Percentiles rank a stretch among this genome's conserved stretches.
These are phyloP conservation scores for Saururus chinensis DNA, from an alignment of 164 flowering plant genomes.

Conservation along the genomic window DNA sequence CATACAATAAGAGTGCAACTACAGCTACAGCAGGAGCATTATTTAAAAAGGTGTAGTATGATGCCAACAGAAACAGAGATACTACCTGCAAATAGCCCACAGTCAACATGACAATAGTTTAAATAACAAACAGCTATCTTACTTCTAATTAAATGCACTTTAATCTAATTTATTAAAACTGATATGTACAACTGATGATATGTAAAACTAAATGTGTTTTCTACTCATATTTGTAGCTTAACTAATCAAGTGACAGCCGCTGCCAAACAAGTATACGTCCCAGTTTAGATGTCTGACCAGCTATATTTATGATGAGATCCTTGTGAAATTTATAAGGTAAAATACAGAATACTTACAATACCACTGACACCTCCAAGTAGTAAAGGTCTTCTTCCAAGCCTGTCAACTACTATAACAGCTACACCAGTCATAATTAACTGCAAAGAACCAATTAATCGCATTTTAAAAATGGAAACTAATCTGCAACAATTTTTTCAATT, in stretches of 20 bases:
- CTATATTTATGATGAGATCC: neutral
- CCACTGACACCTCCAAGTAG: slow-evolving; percentile 91
- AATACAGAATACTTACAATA: slow-evolving; percentile 39
- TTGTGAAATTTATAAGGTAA: no score
- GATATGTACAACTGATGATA: no score
- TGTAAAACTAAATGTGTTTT: no score
- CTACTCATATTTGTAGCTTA: no score
- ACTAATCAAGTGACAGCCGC: neutral
- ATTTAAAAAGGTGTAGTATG: slow-evolving; percentile 70
- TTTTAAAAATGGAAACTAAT: neutral
- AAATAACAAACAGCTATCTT: neutral
- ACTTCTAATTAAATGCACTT: neutral
- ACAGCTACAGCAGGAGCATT: slow-evolving; percentile 67
- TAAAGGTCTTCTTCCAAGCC: slow-evolving; percentile 89
- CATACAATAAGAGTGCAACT: slow-evolving; percentile 68
- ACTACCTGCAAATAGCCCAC: slow-evolving; percentile 34
- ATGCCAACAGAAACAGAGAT: slow-evolving; percentile 77
- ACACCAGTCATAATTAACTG: slow-evolving; percentile 82
- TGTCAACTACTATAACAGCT: slow-evolving; percentile 84
- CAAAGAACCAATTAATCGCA: slow-evolving; percentile 5
- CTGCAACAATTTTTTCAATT: neutral
- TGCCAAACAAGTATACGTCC: neutral
- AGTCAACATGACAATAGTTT: neutral
- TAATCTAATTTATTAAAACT: neutral
- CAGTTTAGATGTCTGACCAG: no score